Evolutionary conservation across 768 basidiomycete species (phyloP), one percentile per base, ranked within the genome.

Genomic region (Auricularia heimuer): DNA sequence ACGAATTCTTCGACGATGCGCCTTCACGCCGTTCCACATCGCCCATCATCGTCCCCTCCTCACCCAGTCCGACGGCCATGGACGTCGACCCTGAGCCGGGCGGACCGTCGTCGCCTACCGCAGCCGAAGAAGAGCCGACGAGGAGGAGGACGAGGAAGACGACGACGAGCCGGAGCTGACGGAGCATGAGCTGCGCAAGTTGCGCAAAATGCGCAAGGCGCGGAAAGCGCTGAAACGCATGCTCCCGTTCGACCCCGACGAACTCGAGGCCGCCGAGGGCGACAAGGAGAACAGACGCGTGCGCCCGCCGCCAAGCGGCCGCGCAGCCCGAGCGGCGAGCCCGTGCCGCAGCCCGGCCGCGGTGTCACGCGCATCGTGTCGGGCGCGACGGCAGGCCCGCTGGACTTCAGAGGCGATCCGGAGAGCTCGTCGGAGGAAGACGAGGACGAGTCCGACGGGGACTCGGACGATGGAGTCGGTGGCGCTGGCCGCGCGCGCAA

Each of bases 341-440:
- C 47, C 7, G 10, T 6, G 64, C 70, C 42, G 76, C 72, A 8
- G 58, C 42, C 24, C 39, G 62, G 47, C 29, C 64, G 66, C 6
- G 68, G 65, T 67, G 56, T 36, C 24, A 66, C 66, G 33, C 64
- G 47, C 36, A 62, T 61, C 24, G 44, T 61, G n/a, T 58, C 54
- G 33, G 75, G 77, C 21, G 76, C 76, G 0, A 76, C 77, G 61
- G 76, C 75, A 11, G 73, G 71, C 12, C 79, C 79, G 4, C 68
- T 83, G 37, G 79, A 82, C 4, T 78, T 89, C 63, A 82, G 75
- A 67, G 88, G 87, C 6, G 88, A 89, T 67, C 73, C 85, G 1
- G 87, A 89, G 70, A 87, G 85, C 73, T 81, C 81, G 29, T 0
- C 0, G 44, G 10, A 10, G 11, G 18, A 18, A 10, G 10, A 10